These are phyloP conservation scores for Rhizopogon parksii DNA, from an alignment of 1,284 basidiomycete genomes.

Conservation along the genomic window DNA sequence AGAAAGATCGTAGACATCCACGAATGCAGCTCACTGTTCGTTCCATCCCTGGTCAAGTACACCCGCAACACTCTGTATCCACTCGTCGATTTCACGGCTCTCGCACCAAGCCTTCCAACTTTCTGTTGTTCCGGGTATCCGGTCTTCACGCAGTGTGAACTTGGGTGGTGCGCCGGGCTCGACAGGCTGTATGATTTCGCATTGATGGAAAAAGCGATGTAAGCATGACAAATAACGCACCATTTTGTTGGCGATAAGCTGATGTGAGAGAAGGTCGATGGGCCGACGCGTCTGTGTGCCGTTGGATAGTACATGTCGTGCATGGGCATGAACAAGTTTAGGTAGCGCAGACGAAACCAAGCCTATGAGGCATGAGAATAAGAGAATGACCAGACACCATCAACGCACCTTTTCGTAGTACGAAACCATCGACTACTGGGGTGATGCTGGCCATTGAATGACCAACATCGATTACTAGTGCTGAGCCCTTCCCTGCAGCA, in stretches of 20 bases:
- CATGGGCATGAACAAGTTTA: conserved; percentile 68
- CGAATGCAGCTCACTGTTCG: conserved; percentile 54
- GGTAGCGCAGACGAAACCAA: conserved; percentile 69
- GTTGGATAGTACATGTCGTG: conserved; percentile 53
- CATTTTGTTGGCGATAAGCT: conserved; percentile 78
- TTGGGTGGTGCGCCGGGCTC: conserved; percentile 53
- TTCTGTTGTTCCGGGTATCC: conserved; percentile 65
- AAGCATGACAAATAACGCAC: conserved; percentile 30
- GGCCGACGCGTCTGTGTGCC: conserved; percentile 43
- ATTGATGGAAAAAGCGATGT: background rate
- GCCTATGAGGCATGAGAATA: conserved; percentile 35
- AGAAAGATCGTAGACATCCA: background rate
- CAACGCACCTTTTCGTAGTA: conserved; percentile 81
- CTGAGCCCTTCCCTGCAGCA: conserved; percentile 93
- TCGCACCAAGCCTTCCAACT: conserved; percentile 84
- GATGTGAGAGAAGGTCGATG: conserved; percentile 73
- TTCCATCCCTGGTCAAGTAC: conserved; percentile 86
- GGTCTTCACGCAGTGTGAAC: conserved; percentile 69
- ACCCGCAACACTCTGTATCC: conserved; percentile 85
- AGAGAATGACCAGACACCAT: background rate
- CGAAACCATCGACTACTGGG: conserved; percentile 96
- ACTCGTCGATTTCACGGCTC: conserved; percentile 82
- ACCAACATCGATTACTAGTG: conserved; percentile 92
- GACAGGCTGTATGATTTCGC: conserved; percentile 43
- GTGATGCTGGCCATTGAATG: conserved; percentile 85